Conservation (phyloP, 1,284 basidiomycete species). For the Amylostereum chailletii region DNA sequence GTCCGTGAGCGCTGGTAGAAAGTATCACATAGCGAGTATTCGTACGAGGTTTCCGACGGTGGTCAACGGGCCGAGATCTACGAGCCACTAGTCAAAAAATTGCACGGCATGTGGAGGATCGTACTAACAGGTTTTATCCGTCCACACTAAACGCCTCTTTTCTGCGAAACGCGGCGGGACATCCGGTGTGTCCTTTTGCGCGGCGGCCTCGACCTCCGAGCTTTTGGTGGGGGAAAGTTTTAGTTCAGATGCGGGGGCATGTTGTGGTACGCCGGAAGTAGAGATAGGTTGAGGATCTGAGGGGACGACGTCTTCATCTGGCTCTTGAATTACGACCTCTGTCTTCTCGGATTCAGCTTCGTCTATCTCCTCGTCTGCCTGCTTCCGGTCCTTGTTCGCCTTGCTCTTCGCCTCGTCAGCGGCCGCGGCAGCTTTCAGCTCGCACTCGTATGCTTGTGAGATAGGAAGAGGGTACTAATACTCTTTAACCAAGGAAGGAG, state of each 20-base stretch:
- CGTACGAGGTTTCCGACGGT: constrained; percentile 90
- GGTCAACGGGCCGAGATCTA: constrained; percentile 89
- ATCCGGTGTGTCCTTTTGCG: constrained; percentile 51
- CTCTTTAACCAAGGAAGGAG: not conserved
- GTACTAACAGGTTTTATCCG: constrained; percentile 73
- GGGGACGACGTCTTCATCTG: not conserved
- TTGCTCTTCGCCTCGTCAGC: not conserved
- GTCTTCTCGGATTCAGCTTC: not conserved
- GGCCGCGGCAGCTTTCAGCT: constrained; percentile 23
- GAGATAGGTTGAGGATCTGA: not conserved
- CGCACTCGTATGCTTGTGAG: constrained; percentile 45
- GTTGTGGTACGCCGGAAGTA: constrained; percentile 22
- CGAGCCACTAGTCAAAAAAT: constrained; percentile 1
- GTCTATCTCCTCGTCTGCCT: not conserved
- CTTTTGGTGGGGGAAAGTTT: constrained; percentile 19
- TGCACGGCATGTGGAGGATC: not conserved
- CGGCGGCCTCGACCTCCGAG: constrained; percentile 13
- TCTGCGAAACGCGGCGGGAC: constrained; percentile 68
- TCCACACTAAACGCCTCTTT: constrained; percentile 85
- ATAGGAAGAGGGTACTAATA: constrained; percentile 60
- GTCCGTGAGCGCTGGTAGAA: not conserved
- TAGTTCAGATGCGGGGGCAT: constrained; percentile 13
- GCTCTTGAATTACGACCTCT: not conserved
- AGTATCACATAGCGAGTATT: not conserved
- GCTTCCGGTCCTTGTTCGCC: not conserved